A percentile compares a stretch with the other conserved stretches of the same genome.
Conservation (phyloP, 352 stramenopile species). For the Phytophthora pistaciae region DNA sequence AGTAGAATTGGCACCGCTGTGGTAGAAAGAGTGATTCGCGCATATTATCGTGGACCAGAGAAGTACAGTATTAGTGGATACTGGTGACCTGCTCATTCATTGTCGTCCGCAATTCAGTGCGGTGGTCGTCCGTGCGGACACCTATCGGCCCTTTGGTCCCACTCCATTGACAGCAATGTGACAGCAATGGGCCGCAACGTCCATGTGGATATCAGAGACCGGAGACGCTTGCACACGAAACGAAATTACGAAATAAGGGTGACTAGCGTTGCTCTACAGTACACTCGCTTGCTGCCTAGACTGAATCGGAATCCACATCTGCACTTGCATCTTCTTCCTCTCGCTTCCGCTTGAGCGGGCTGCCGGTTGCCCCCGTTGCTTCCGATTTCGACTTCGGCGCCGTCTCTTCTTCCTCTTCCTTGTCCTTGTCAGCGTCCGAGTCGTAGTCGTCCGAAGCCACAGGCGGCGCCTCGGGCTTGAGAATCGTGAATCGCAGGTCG, state of each 20-base stretch:
- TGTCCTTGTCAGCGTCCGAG: conserved; percentile 31
- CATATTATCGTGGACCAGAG: too few relatives aligned
- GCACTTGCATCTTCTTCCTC: conserved; percentile 24
- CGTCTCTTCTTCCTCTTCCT: conserved; percentile 4
- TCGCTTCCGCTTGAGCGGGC: conserved; percentile 37
- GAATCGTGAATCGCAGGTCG: conserved; percentile 96
- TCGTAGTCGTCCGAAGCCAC: conserved; percentile 28
- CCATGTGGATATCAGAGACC: conserved; percentile 18
- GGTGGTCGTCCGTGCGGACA: not conserved
- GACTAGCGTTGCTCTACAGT: conserved; percentile 1
- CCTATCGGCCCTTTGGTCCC: conserved; percentile 20
- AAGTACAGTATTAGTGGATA: too few relatives aligned
- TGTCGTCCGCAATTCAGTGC: not conserved
- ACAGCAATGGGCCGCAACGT: conserved; percentile 8
- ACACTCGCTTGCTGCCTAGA: conserved; percentile 16
- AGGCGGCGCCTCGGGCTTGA: conserved; percentile 72
- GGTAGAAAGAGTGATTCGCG: too few relatives aligned
- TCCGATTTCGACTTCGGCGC: conserved; percentile 17
- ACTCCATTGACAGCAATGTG: conserved; percentile 20
- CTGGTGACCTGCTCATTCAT: too few relatives aligned
- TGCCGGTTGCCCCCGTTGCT: conserved; percentile 13
- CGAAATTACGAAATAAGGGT: conserved; percentile 18
- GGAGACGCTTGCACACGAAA: conserved; percentile 18
- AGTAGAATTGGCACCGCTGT: too few relatives aligned
- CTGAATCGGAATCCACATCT: conserved; percentile 26